These are phyloP conservation scores for Guillardia theta DNA, from an alignment of 78 protist genomes.

Conservation along the genomic window DNA sequence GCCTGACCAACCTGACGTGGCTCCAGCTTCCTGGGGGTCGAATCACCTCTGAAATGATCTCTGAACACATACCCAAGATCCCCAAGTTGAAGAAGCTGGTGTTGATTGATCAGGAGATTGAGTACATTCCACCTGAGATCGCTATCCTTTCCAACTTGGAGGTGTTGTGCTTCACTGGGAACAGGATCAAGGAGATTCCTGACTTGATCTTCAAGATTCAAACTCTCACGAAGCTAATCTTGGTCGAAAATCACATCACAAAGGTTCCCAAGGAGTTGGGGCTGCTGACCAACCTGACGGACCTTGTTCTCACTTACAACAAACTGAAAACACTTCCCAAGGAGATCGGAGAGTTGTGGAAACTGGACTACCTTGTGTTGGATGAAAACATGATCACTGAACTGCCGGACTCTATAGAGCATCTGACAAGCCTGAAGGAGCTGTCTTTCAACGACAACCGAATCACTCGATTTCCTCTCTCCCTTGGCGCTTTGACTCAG, in stretches of 20 bases:
- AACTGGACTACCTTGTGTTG: neutral
- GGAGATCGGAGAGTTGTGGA: neutral
- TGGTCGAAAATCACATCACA: neutral
- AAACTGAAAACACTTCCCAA: neutral
- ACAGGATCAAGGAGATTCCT: neutral
- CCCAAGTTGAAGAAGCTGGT: neutral
- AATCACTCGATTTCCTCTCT: neutral
- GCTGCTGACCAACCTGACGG: neutral
- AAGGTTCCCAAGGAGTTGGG: neutral
- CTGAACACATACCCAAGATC: neutral
- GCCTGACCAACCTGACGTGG: neutral
- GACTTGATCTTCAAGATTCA: neutral
- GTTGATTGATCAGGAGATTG: neutral
- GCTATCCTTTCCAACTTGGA: neutral
- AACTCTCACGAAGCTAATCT: neutral
- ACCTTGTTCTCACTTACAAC: neutral
- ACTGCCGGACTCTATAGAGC: neutral
- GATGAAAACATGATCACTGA: neutral
- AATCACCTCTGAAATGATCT: neutral
- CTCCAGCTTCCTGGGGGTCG: neutral
- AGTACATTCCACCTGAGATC: neutral
- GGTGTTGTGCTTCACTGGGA: neutral
- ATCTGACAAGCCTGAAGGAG: neutral
- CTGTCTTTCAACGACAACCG: neutral
- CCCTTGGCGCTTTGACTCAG: neutral